These are phyloP conservation scores for Gossypium herbaceum DNA, from an alignment of 345 rosid genomes.

Conservation along the genomic window DNA sequence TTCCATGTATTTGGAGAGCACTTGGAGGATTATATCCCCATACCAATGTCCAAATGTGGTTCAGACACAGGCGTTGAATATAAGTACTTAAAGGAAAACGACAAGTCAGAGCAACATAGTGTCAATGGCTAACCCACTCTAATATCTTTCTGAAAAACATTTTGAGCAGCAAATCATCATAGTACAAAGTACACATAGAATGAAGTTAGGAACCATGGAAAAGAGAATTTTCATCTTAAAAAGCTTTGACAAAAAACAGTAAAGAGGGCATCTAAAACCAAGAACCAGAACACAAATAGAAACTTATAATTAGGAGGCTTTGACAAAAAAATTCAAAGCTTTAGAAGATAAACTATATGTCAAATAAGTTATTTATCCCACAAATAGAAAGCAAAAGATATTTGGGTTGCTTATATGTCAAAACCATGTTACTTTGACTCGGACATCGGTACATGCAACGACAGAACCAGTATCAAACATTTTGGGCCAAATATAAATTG, in stretches of 20 bases:
- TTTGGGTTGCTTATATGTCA: too few species aligned
- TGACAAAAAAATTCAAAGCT: not conserved
- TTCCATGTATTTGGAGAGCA: too few species aligned
- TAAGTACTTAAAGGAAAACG: too few species aligned
- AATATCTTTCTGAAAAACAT: not conserved
- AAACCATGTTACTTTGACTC: too few species aligned
- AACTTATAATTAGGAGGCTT: too few species aligned
- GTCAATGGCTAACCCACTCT: not conserved
- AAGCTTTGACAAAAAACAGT: not conserved
- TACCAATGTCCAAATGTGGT: too few species aligned
- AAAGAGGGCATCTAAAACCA: not conserved
- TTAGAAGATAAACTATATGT: not conserved
- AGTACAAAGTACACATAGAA: not conserved
- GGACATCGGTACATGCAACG: too few species aligned
- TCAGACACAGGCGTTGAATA: too few species aligned
- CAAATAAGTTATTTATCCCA: not conserved
- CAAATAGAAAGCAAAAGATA: not conserved
- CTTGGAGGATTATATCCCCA: too few species aligned
- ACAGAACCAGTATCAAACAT: too few species aligned
- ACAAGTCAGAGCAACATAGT: too few species aligned
- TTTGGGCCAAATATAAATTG: too few species aligned
- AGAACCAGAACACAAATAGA: not conserved
- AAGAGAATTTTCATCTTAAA: not conserved
- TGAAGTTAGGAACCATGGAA: constrained; percentile 2
- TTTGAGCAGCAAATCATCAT: not conserved